Percentiles rank a stretch among this genome's conserved stretches.
These are phyloP conservation scores for Hypomontagnella submonticulosa DNA, from an alignment of 495 filamentous ascomycete genomes.

Conservation along the genomic window DNA sequence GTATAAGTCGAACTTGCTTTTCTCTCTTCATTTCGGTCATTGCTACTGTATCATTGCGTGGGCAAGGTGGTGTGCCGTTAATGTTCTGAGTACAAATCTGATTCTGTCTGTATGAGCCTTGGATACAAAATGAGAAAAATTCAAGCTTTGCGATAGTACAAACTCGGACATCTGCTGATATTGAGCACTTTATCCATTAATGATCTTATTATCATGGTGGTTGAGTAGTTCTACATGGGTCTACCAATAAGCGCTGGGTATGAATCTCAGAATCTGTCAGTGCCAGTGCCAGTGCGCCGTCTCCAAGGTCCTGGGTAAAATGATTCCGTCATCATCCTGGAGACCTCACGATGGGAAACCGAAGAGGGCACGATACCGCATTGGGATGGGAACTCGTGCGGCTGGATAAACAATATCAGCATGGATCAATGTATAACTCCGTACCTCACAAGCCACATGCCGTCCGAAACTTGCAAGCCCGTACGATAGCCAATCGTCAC, in stretches of 20 bases:
- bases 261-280: conserved; percentile 6
- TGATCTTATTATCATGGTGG: not conserved
- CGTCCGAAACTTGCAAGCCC: conserved; percentile 7
- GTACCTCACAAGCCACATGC: conserved; percentile 31
- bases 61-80: too few species aligned
- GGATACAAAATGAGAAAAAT: too few species aligned
- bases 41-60: not conserved
- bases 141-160: too few species aligned
- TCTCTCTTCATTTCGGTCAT: too few species aligned
- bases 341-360: conserved; percentile 33
- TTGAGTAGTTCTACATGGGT: too few species aligned
- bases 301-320: conserved; percentile 34
- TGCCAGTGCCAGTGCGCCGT: conserved; percentile 30
- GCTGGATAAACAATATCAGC: not conserved
- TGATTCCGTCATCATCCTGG: conserved; percentile 45
- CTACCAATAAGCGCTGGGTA: not conserved
- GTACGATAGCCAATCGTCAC: conserved; percentile 47
- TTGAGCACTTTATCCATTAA: conserved; percentile 1
- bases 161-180: not conserved
- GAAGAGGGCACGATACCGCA: conserved; percentile 23
- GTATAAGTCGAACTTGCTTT: not conserved
- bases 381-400: conserved; percentile 18
- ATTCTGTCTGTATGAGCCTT: too few species aligned
- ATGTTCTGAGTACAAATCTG: not conserved
- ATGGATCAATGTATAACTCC: conserved; percentile 8